phyloP scores from a whole-genome alignment of 768 basidiomycete species.

The Lyophyllum semitale region DNA sequence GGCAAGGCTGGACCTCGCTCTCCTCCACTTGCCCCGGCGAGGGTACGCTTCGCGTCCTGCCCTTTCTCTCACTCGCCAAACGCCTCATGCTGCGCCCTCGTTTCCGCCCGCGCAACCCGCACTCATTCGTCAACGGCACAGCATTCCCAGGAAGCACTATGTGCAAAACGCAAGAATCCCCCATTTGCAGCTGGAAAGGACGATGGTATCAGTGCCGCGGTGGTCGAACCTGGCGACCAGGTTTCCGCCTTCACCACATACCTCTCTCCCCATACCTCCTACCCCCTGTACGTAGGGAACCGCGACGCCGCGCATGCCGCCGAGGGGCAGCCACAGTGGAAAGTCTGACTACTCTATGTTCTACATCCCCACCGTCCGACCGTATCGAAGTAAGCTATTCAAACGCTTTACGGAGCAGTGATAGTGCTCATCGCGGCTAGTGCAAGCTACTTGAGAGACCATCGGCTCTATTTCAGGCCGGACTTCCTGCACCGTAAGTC shows the following conservation, averaged over 20 bases:
- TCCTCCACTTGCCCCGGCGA: constrained; percentile 56
- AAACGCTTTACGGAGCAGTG: too few relatives aligned
- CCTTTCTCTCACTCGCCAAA: constrained; percentile 52
- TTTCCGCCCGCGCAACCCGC: constrained; percentile 43
- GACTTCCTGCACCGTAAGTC: constrained; percentile 55
- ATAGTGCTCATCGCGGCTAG: constrained; percentile 23
- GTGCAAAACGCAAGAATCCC: constrained; percentile 60
- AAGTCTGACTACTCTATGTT: constrained; percentile 53
- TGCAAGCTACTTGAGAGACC: constrained; percentile 49
- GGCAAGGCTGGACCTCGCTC: constrained; percentile 59
- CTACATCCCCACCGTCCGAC: constrained; percentile 58
- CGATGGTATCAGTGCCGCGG: constrained; percentile 62
- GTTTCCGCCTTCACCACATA: constrained; percentile 29
- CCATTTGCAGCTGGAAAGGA: constrained; percentile 53
- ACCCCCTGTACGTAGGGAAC: constrained; percentile 48
- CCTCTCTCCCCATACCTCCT: background rate
- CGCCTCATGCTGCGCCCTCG: constrained; percentile 69
- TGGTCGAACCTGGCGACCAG: constrained; percentile 64
- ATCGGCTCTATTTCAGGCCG: constrained; percentile 45
- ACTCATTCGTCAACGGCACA: constrained; percentile 37
- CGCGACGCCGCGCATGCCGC: constrained; percentile 60
- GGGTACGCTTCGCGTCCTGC: constrained; percentile 64
- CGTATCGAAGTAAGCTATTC: constrained; percentile 41
- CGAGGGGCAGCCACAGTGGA: constrained; percentile 49
- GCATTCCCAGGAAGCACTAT: constrained; percentile 56